Evolutionary conservation across 108 stramenopile species (phyloP), one percentile per base, ranked within the genome.

Genomic region (Asterionellopsis glacialis): DNA sequence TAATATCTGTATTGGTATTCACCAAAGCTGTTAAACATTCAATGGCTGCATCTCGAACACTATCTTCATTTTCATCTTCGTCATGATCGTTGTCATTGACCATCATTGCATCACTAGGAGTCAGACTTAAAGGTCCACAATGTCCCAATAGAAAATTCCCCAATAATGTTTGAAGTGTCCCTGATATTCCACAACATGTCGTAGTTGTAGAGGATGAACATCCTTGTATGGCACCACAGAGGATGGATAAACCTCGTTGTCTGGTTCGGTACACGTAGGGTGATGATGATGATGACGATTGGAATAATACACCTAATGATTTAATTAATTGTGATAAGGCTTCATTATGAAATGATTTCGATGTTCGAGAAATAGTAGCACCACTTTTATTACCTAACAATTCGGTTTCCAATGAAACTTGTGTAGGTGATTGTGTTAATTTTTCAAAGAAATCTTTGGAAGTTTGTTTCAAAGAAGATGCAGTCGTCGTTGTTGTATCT

Each of bases 1-100:
- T 45, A 5, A 58, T 33, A 7, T 33, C 15, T 33, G 45, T 27
- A 52, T 57, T 41, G 56, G 43, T 63, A 40, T 63, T 16, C 41
- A 68, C 21, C 67, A 74, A 39, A 58, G 81, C 60, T 45, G 55
- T 52, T 33, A 91, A 54, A 28, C 67, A 58, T n/a, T 61, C 22
- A 11, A 91, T 60, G 9, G 86, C 77, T 28, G 60, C 51, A 67
- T 91, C 85, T 43, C 85, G 69, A 44, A 85, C 76, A 57, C 79
- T 54, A 2, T 68, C 73, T 47, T 79, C 75, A 23, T 66, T 51
- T 47, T 51, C 53, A 54, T 80, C 65, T 23, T 80, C 81, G 48
- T 52, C 60, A 39, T 61, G 53, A 41, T 41, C 63, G 18, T 40
- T 41, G 13, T 33, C 7, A 5, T 33, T 7, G 2, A 33, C 7